Conservation (phyloP, 129 eudicot genomes). For the Lactuca saligna region DNA sequence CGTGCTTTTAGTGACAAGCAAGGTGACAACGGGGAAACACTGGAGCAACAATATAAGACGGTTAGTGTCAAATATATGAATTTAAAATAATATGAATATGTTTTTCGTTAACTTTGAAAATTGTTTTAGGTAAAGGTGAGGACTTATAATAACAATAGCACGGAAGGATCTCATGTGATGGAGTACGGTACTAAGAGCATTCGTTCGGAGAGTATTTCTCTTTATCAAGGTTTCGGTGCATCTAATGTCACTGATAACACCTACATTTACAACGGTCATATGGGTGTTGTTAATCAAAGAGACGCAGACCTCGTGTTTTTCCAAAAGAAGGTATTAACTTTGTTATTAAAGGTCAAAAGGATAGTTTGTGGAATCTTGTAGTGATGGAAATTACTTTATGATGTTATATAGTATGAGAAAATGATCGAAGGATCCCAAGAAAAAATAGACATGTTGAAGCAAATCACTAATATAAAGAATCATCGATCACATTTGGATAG, state of each 20-base stretch:
- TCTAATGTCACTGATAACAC: slow-evolving; percentile 42
- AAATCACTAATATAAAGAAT: slow-evolving; percentile 44
- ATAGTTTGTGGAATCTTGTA: background rate
- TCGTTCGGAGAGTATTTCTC: slow-evolving; percentile 51
- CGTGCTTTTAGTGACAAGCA: slow-evolving; percentile 57
- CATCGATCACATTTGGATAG: slow-evolving; percentile 68
- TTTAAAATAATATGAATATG: background rate
- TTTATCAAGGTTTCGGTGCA: slow-evolving; percentile 75
- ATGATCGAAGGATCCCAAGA: slow-evolving; percentile 34
- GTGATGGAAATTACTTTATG: background rate
- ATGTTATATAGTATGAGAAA: slow-evolving; percentile 50
- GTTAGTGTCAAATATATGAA: slow-evolving; percentile 30
- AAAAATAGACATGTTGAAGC: slow-evolving; percentile 45
- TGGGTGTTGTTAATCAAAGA: slow-evolving; percentile 72
- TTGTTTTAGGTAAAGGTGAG: slow-evolving; percentile 61
- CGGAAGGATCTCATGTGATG: slow-evolving; percentile 88
- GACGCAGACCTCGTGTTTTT: slow-evolving; percentile 54
- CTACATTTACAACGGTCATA: background rate
- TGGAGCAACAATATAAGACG: slow-evolving; percentile 62
- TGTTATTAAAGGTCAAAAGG: background rate
- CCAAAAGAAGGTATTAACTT: slow-evolving; percentile 26
- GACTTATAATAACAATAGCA: slow-evolving; percentile 71
- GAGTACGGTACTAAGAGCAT: slow-evolving; percentile 69
- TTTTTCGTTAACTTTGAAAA: background rate
- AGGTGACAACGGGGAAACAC: slow-evolving; percentile 58